Evolutionary conservation across 2,329 filamentous ascomycete genomes (phyloP), one percentile per base, ranked within the genome.

Genomic region (Arthrobotrys conoides): DNA sequence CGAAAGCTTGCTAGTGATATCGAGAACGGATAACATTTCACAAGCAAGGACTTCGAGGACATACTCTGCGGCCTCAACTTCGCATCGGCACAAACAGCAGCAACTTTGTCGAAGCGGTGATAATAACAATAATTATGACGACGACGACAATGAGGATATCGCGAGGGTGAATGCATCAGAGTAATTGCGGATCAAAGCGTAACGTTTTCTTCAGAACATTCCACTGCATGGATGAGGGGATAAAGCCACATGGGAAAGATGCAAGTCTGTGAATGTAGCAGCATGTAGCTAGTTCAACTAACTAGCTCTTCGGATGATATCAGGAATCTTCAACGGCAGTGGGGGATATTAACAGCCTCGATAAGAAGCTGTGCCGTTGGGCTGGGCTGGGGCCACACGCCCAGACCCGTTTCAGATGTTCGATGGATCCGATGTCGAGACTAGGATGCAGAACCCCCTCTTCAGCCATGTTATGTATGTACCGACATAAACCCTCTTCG

Each of bases 351-450:
- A 68, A 44, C 70, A 61, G 63, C 70, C 20, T 73, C 61, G 71
- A 75, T 75, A 75, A 67, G 44, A 18, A 20, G 24, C 61, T 77
- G 73, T 64, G 73, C 73, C 67, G 73, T 61, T 68, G 63, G 73
- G 67, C 67, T 75, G 63, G 67, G 67, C 67, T 75, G 70, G 71
- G 71, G 64, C 49, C 38, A 44, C 57, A 61, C 64, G 71, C 71
- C 71, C 64, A 75, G 71, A 68, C 64, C 41, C 67, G 73, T 77
- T 77, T 77, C 73, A 77, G 73, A 77, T 77, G 67, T 67, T 71
- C 61, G 73, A 71, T 71, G 67, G 67, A 68, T 70, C 65, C 71
- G 65, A 77, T 66, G 65, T 77, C 72, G 59, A 77, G 67, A 66
- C 73, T 24, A 53, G 72, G 68, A 53, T 70, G 30, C 66, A 49